These are phyloP conservation scores for Globisporangium spinosum DNA, from an alignment of 352 stramenopile species.

Conservation along the genomic window DNA sequence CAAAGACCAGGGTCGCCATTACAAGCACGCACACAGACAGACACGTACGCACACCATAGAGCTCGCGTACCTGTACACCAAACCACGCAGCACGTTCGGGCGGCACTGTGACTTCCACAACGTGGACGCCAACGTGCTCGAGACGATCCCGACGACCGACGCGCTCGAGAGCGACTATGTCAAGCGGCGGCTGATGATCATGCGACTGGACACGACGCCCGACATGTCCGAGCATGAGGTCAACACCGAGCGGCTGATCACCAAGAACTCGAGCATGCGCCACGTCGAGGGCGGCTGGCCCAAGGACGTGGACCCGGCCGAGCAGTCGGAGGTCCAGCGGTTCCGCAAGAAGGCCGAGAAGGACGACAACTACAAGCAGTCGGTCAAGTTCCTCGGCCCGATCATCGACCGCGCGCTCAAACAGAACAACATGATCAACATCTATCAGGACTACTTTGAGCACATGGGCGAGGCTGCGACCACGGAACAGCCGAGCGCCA, in stretches of 20 bases:
- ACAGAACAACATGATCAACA: slow-evolving; percentile 98
- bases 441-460: slow-evolving; percentile 96
- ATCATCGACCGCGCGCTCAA: slow-evolving; percentile 93
- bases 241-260: slow-evolving; percentile 93
- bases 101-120: slow-evolving; percentile 91
- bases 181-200: slow-evolving; percentile 82
- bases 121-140: slow-evolving; percentile 87
- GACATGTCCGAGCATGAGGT: slow-evolving; percentile 91
- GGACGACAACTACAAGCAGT: slow-evolving; percentile 95
- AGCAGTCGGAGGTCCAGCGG: slow-evolving; percentile 93
- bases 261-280: slow-evolving; percentile 92
- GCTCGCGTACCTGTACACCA: slow-evolving; percentile 89
- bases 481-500: slow-evolving; percentile 94
- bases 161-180: slow-evolving; percentile 90
- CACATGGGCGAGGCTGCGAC: slow-evolving; percentile 89
- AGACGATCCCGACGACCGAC: slow-evolving; percentile 84
- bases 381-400: slow-evolving; percentile 91
- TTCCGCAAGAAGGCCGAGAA: slow-evolving; percentile 98
- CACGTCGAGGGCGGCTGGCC: slow-evolving; percentile 96
- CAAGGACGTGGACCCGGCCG: slow-evolving; percentile 96
- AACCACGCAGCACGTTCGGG: slow-evolving; percentile 91
- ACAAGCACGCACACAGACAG: neutral
- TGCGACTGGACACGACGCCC: slow-evolving; percentile 87
- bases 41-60: slow-evolving; percentile 48
- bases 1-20: neutral